phyloP scores from a whole-genome alignment of 2,329 filamentous ascomycete species.

The Penicillium digitatum region DNA sequence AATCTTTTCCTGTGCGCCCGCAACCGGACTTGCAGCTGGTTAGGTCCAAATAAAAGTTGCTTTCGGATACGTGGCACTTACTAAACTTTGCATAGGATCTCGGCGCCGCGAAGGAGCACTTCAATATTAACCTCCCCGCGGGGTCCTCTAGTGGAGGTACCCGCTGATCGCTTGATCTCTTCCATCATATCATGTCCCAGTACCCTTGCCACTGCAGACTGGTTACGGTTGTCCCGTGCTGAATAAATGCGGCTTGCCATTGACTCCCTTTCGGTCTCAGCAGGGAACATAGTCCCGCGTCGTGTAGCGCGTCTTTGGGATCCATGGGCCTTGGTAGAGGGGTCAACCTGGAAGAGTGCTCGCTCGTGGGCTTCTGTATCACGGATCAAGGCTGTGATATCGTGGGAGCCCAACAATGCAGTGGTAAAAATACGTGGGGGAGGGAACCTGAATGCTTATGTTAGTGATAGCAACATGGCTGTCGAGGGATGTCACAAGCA shows the following conservation, averaged over 20 bases:
- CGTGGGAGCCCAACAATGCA: constrained; percentile 78
- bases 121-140: constrained; percentile 79
- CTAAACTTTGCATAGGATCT: constrained; percentile 88
- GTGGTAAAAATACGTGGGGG: constrained; percentile 94
- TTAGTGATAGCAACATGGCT: constrained; percentile 4
- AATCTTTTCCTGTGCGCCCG: constrained; percentile 75
- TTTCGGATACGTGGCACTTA: constrained; percentile 28
- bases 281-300: constrained; percentile 49
- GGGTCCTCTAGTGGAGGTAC: constrained; percentile 49
- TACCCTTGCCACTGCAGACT: constrained; percentile 82
- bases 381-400: constrained; percentile 90
- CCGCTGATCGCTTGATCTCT: constrained; percentile 62
- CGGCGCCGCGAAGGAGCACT: constrained; percentile 75
- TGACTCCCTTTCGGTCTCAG: constrained; percentile 37
- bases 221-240: constrained; percentile 60
- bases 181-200: constrained; percentile 83
- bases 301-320: constrained; percentile 47
- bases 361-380: constrained; percentile 94
- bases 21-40: constrained; percentile 56
- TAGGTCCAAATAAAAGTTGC: constrained; percentile 11
- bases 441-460: constrained; percentile 62
- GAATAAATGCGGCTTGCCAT: constrained; percentile 46
- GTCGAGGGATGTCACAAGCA: not conserved
- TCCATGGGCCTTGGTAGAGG: constrained; percentile 53
- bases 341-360: constrained; percentile 87